Evolutionary conservation across 2,329 filamentous ascomycete species (phyloP), one percentile per base, ranked within the genome.

Genomic region (Monascus ruber): DNA sequence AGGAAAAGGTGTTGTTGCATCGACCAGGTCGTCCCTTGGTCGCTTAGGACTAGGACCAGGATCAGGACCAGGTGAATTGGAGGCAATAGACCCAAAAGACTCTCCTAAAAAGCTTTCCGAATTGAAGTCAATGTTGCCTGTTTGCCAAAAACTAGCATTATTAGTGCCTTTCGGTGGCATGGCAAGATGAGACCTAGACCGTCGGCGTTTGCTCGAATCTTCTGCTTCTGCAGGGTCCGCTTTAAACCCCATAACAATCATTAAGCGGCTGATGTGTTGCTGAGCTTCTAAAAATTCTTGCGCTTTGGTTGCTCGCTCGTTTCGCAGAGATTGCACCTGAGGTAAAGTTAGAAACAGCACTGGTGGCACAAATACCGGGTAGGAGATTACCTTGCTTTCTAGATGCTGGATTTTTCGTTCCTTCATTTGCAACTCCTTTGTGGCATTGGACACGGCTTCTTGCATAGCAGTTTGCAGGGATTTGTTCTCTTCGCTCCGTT

Each of bases 241-340:
- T 5, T 53, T 51, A 37, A 62, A 60, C 1, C 58, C 59, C 59
- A 63, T 63, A 1, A 64, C 58, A 10, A 47, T 49, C 60, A 64
- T 64, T 4, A 63, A 41, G 8, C 57, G 53, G 9, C 54, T 48
- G 24, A 63, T 63, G 34, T 63, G 57, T 38, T 63, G 56, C 37
- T 63, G 61, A 1, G 60, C 60, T 40, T 63, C 59, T 1, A 56
- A 59, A 29, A 63, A 63, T 39, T 64, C 60, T 6, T 57, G 54
- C 17, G 59, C 58, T 43, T 63, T 64, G 6, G 54, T 48, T 17
- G 58, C 52, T 31, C 59, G 51, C 36, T 63, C 58, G 31, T 59
- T 53, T 9, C 54, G 56, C 31, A 63, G 46, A 25, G 52, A 51
- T 46, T 61, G 58, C 8, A 62, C 43, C 60, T 63, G 17, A 31